Base-by-base conservation (phyloP, 2,329 filamentous ascomycete genomes). In the Biscogniauxia marginata region DNA sequence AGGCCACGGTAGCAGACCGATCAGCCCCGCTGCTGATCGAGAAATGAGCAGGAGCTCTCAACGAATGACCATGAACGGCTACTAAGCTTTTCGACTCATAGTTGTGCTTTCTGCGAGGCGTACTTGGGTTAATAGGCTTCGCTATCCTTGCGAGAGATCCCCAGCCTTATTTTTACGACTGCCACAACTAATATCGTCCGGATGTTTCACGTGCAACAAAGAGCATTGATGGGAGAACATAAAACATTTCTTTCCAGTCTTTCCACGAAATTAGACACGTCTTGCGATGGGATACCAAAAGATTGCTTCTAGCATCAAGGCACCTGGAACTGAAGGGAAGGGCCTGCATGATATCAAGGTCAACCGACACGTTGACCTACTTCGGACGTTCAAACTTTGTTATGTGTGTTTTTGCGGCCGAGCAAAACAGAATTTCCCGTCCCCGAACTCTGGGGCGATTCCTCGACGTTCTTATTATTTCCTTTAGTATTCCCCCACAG, bases 21-120 rank as follows among this genome's bases (percentile, higher is more conserved):
- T 99, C 81, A 96, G 91, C 74, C 95, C 95, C 59, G 84, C 92
- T 59, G 93, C 95, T 55, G 95, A 99, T 66, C 87, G 95, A 65
- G 95, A 99, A 79, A 79, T 99, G 70, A 98, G 93, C 89, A 87
- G 93, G 75, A 92, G 89, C 84, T 97, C 93, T 67, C 93, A 98
- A 82, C 87, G 95, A 74, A 91, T 95, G 87, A 96, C 92, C 66
- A 96, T 98, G 92, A 99, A 98, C 79, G 95, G 95, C 76, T 97
- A 98, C 83, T 97, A 93, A 74, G 67, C 45, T 25, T 54, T 39
- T 52, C 51, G n/a, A 60, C 50, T 51, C 50, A 56, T 58, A 53
- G 59, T 62, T 59, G 53, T 66, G 58, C 64, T 62, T 65, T 66
- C 57, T 57, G 57, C 56, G 55, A 57, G 63, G 61, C 58, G 61